A percentile compares a stretch with the other conserved stretches of the same genome.
phyloP scores from a whole-genome alignment of 257 asterid species.

The Plantago elongata region DNA sequence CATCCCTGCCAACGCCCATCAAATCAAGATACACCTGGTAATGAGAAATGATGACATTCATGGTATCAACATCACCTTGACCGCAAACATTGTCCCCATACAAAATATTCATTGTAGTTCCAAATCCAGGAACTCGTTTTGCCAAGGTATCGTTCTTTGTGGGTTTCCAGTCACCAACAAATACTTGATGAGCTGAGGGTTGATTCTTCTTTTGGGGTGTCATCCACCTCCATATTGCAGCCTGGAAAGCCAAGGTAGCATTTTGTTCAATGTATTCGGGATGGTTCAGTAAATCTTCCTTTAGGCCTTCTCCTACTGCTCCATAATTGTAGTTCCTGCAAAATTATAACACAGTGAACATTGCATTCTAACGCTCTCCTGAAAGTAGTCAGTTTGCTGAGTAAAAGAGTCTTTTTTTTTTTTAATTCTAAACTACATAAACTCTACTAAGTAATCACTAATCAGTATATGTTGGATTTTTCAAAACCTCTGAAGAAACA shows the following conservation, averaged over 20 bases:
- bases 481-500: background rate
- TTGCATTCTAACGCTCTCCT: no score
- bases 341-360: background rate
- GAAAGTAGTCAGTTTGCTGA: no score
- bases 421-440: no score
- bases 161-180: slow-evolving; percentile 80
- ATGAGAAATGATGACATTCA: slow-evolving; percentile 70
- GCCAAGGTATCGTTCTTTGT: slow-evolving; percentile 78
- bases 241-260: slow-evolving; percentile 83
- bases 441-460: no score
- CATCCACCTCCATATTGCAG: slow-evolving; percentile 86
- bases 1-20: slow-evolving; percentile 76
- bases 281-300: slow-evolving; percentile 72
- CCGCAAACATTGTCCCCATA: slow-evolving; percentile 70
- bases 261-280: slow-evolving; percentile 91
- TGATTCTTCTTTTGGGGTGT: slow-evolving; percentile 57
- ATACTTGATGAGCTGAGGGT: slow-evolving; percentile 78
- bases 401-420: no score
- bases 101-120: slow-evolving; percentile 77
- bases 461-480: no score
- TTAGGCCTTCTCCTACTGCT: slow-evolving; percentile 51
- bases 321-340: slow-evolving; percentile 79
- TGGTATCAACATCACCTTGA: slow-evolving; percentile 69
- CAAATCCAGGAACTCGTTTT: slow-evolving; percentile 71
- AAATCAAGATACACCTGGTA: slow-evolving; percentile 67